phyloP scores from a whole-genome alignment of 1,284 basidiomycete species.

The Gomphus bonarii region DNA sequence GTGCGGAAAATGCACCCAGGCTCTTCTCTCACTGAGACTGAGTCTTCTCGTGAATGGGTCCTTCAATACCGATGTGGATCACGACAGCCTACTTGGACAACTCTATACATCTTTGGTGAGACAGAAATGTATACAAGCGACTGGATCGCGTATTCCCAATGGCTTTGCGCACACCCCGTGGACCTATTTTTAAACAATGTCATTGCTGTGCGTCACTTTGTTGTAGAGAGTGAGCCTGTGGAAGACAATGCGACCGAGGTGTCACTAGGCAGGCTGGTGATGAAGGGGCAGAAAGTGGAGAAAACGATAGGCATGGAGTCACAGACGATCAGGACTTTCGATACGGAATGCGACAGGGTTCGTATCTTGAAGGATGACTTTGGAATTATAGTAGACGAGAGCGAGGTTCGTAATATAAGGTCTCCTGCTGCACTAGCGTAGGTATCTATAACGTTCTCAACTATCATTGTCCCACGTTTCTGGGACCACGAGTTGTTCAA shows the following conservation, averaged over 20 bases:
- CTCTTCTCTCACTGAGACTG: background rate
- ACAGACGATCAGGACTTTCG: background rate
- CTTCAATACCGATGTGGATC: constrained; percentile 11
- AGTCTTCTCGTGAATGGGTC: constrained; percentile 9
- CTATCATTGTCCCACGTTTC: background rate
- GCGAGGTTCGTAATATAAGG: constrained; percentile 3
- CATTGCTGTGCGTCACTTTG: constrained; percentile 15
- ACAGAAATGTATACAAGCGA: constrained; percentile 25
- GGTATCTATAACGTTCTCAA: background rate
- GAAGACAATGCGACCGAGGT: too few species aligned
- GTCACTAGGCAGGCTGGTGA: constrained; percentile 1
- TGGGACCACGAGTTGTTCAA: too few species aligned
- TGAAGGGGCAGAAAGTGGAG: background rate
- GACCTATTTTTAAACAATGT: constrained; percentile 24
- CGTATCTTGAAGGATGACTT: constrained; percentile 8
- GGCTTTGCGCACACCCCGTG: constrained; percentile 19
- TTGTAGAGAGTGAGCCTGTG: constrained; percentile 15
- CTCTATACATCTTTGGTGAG: constrained; percentile 27
- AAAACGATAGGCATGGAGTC: background rate
- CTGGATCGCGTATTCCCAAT: constrained; percentile 21
- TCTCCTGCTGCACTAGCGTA: background rate
- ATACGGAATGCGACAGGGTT: constrained; percentile 5
- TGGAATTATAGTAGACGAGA: background rate
- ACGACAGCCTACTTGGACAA: constrained; percentile 17
- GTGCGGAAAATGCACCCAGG: constrained; percentile 24